These are phyloP conservation scores for Raphanus hybrid DNA, from an alignment of 441 rosid species.

Conservation along the genomic window DNA sequence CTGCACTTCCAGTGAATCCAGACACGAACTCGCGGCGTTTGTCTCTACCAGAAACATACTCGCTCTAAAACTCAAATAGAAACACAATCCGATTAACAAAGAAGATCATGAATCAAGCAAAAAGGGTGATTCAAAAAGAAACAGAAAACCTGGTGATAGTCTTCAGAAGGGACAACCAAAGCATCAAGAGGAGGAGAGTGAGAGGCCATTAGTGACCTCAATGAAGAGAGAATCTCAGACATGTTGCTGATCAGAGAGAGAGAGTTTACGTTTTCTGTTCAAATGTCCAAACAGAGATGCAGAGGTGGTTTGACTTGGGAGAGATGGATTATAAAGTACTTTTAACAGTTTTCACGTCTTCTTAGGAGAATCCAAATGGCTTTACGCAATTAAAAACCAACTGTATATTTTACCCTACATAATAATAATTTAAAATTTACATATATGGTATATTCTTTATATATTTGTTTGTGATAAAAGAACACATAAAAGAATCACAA, in stretches of 20 bases:
- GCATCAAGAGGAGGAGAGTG: conserved; percentile 16
- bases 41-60: conserved; percentile 85
- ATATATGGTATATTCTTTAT: no score
- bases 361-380: no score
- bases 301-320: neutral
- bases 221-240: neutral
- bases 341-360: no score
- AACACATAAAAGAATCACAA: no score
- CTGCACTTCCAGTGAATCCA: conserved; percentile 92
- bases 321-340: neutral
- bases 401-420: no score
- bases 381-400: no score
- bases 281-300: neutral
- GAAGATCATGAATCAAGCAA: neutral
- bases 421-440: no score
- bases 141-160: conserved; percentile 1
- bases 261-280: neutral
- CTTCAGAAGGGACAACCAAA: neutral
- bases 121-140: neutral
- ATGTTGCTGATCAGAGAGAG: neutral
- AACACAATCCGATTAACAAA: neutral
- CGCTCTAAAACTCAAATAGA: conserved; percentile 58
- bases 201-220: conserved; percentile 5
- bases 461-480: no score
- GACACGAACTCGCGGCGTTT: conserved; percentile 89